Base-by-base conservation (phyloP, 176 grass and related monocot species). In the Musa acuminata region DNA sequence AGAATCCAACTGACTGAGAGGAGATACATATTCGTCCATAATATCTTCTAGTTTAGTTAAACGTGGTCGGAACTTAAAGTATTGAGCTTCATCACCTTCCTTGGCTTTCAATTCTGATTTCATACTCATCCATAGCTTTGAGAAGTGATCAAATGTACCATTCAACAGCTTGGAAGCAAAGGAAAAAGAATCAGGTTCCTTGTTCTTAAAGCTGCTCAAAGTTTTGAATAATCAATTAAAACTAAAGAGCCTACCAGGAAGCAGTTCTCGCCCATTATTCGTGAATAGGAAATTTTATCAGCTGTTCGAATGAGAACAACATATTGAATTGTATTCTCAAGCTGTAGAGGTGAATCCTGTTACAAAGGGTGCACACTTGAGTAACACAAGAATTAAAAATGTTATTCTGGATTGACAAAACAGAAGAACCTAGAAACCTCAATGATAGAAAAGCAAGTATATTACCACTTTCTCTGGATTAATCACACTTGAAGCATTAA, bases 1-100 rank as follows among this genome's bases (percentile, higher is more conserved):
- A 16, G 82, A 74, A 27, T 87, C 85, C 58, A 90, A 69, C 62
- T 81, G 81, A 62, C 71, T 80, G 85, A 87, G 71, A 60, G 80
- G 77, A 22, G 58, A 85, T 62, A 87, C 77, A 72, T 85, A 80
- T 80, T 82, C 80, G 60, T 83, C 60, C 85, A 97, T 80, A 69
- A 97, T 85, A 58, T 90, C 93, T 50, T 97, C 75, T 82, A 97
- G 68, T 80, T 74, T 71, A 12, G 90, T 83, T 54, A 59, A 77
- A 67, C 90, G 90, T 17, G 87, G 82, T 69, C 81, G 90, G 72
- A 97, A 97, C 84, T 88, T 97, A 26, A 84, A 92, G 79, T 75
- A 84, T 77, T 90, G 86, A 80, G 77, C 84, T 43, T 82, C 87
- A 29, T 90, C 68, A 20, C 80, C 64, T 79, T 90, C 82, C 78